These are phyloP conservation scores for Suillus plorans DNA, from an alignment of 768 basidiomycete genomes.

Conservation along the genomic window DNA sequence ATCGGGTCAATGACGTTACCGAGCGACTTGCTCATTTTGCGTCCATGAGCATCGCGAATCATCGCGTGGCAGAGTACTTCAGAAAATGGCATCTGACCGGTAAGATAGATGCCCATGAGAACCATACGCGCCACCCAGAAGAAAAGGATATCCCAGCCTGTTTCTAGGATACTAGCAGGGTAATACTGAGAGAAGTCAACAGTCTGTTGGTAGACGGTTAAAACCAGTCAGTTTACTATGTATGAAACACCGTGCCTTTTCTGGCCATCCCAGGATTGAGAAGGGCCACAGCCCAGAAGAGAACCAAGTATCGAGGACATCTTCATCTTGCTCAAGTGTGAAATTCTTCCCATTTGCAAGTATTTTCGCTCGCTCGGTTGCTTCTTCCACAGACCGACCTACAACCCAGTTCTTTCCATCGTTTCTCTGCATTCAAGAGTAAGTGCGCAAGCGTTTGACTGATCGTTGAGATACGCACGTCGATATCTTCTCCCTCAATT, in stretches of 20 bases:
- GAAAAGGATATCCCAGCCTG: slow-evolving; percentile 99
- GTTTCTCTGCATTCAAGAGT: slow-evolving; percentile 39
- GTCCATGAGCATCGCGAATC: slow-evolving; percentile 97
- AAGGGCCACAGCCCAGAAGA: slow-evolving; percentile 97
- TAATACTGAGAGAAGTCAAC: slow-evolving; percentile 79
- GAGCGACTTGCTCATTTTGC: slow-evolving; percentile 98
- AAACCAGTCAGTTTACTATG: slow-evolving; percentile 4
- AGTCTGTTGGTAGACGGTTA: slow-evolving; percentile 48
- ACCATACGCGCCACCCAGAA: slow-evolving; percentile 99
- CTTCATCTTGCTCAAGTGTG: slow-evolving; percentile 87
- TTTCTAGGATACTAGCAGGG: slow-evolving; percentile 89
- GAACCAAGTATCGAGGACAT: slow-evolving; percentile 99
- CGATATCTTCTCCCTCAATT: slow-evolving; percentile 72
- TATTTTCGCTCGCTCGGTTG: slow-evolving; percentile 67
- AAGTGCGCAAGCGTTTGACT: background rate
- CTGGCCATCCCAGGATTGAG: slow-evolving; percentile 97
- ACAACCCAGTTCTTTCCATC: slow-evolving; percentile 91
- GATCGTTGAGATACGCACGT: slow-evolving; percentile 42
- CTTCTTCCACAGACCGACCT: slow-evolving; percentile 76
- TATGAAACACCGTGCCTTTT: slow-evolving; percentile 54
- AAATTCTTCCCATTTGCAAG: slow-evolving; percentile 70
- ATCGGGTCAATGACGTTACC: slow-evolving; percentile 98
- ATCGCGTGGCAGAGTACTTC: slow-evolving; percentile 98
- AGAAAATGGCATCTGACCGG: slow-evolving; percentile 88
- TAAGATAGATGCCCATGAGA: slow-evolving; percentile 85